Conservation (phyloP, 2,329 filamentous ascomycete genomes). For the Proliferodiscus dingleyae region DNA sequence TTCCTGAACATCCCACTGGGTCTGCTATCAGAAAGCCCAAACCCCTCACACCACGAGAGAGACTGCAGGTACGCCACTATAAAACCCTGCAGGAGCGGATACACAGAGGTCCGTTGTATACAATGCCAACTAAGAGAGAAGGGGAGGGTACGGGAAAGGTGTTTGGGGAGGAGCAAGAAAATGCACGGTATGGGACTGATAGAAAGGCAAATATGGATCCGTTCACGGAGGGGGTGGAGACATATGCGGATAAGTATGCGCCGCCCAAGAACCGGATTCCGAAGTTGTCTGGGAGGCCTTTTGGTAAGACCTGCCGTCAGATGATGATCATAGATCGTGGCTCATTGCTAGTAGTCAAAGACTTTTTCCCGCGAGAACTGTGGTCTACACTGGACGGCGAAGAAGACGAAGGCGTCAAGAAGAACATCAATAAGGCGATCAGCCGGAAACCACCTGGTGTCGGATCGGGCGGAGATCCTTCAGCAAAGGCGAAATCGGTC, state of each 20-base stretch:
- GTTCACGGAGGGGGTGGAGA: constrained; percentile 53
- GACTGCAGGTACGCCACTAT: constrained; percentile 43
- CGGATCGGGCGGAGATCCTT: constrained; percentile 11
- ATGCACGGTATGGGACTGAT: constrained; percentile 26
- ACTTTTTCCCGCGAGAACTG: constrained; percentile 55
- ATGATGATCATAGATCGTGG: neutral
- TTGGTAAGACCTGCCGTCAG: constrained; percentile 39
- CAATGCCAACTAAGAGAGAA: constrained; percentile 27
- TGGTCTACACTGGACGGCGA: constrained; percentile 46
- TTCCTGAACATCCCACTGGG: constrained; percentile 25
- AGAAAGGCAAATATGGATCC: constrained; percentile 48
- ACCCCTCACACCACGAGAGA: constrained; percentile 40
- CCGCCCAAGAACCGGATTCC: constrained; percentile 52
- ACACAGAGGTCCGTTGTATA: constrained; percentile 56
- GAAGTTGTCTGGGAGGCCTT: constrained; percentile 47
- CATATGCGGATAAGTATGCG: constrained; percentile 53
- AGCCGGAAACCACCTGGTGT: constrained; percentile 9
- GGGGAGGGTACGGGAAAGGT: constrained; percentile 34
- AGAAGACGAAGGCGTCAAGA: constrained; percentile 18
- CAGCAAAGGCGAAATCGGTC: constrained; percentile 30
- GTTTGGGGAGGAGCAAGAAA: constrained; percentile 39
- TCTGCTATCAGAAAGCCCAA: constrained; percentile 32
- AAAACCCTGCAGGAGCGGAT: constrained; percentile 48
- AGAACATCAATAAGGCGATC: constrained; percentile 18
- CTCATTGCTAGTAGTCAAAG: constrained; percentile 39